phyloP scores from a whole-genome alignment of 441 rosid genomes.

The Pelargonium cotyledonis region DNA sequence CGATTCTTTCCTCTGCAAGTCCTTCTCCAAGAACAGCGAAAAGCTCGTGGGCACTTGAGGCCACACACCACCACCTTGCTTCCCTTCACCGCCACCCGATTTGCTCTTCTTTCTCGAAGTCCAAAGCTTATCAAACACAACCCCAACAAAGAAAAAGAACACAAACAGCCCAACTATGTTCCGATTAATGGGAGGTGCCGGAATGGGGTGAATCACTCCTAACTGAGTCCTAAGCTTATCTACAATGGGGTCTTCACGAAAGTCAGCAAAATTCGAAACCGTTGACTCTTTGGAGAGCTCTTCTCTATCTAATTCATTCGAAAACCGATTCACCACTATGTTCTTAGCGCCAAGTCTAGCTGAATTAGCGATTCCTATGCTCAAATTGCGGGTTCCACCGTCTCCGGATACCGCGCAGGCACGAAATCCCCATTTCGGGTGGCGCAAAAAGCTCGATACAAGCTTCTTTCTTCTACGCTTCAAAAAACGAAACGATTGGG shows the following conservation, averaged over 20 bases:
- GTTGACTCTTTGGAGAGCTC: slow-evolving; percentile 19
- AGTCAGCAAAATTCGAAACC: slow-evolving; percentile 49
- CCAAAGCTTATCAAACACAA: slow-evolving; percentile 79
- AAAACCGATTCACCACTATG: slow-evolving; percentile 36
- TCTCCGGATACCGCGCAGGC: slow-evolving; percentile 32
- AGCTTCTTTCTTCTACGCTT: slow-evolving; percentile 24
- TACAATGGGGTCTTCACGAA: slow-evolving; percentile 76
- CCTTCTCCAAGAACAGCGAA: slow-evolving; percentile 70
- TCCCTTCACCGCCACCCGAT: slow-evolving; percentile 19
- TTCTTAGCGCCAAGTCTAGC: slow-evolving; percentile 30
- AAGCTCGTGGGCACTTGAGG: slow-evolving; percentile 85
- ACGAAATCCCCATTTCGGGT: slow-evolving; percentile 28
- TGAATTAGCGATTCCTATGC: slow-evolving; percentile 27
- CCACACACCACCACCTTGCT: slow-evolving; percentile 41
- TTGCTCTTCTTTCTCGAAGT: slow-evolving; percentile 50
- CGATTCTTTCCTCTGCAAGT: slow-evolving; percentile 89
- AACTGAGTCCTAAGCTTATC: slow-evolving; percentile 81
- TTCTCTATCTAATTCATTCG: slow-evolving; percentile 41
- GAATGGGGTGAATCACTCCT: slow-evolving; percentile 88
- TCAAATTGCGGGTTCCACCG: slow-evolving; percentile 16
- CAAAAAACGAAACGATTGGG: slow-evolving; percentile 21
- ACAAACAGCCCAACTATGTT: slow-evolving; percentile 58
- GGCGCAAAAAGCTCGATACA: slow-evolving; percentile 8
- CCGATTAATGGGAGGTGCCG: slow-evolving; percentile 70
- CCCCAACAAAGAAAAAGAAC: slow-evolving; percentile 88